These are phyloP conservation scores for Fusarium camptoceras DNA, from an alignment of 2,329 filamentous ascomycete genomes.

Conservation along the genomic window DNA sequence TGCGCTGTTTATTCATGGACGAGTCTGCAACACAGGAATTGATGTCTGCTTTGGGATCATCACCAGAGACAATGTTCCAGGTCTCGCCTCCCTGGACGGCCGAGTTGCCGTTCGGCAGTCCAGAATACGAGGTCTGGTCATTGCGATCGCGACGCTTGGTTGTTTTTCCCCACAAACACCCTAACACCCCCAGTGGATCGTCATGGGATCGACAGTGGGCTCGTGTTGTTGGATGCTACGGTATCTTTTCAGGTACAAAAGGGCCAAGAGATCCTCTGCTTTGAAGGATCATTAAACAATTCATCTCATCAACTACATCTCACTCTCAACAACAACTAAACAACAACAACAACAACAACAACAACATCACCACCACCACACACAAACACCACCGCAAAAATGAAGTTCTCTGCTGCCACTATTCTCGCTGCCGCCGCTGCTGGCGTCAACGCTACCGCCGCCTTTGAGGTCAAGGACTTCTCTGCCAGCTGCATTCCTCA, in stretches of 20 bases:
- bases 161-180: constrained; percentile 21
- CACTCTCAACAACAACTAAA: background rate
- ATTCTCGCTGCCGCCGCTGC: constrained; percentile 22
- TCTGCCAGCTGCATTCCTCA: constrained; percentile 24
- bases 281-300: background rate
- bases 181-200: constrained; percentile 1
- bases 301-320: background rate
- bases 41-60: background rate
- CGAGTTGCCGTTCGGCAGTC: constrained; percentile 20
- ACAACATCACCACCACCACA: background rate
- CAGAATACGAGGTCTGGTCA: constrained; percentile 30
- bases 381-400: constrained; percentile 11
- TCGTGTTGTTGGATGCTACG: background rate
- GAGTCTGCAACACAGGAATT: background rate
- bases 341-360: no score
- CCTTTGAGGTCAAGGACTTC: constrained; percentile 27
- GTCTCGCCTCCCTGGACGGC: background rate
- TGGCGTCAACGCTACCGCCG: background rate
- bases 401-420: constrained; percentile 35
- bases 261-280: background rate
- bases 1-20: background rate
- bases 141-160: constrained; percentile 26
- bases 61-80: background rate
- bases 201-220: constrained; percentile 16
- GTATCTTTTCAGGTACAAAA: constrained; percentile 9